A percentile compares a stretch with the other conserved stretches of the same genome.
Evolutionary conservation across 768 basidiomycete genomes (phyloP).

Genomic region (Erythrobasidium yunnanense): DNA sequence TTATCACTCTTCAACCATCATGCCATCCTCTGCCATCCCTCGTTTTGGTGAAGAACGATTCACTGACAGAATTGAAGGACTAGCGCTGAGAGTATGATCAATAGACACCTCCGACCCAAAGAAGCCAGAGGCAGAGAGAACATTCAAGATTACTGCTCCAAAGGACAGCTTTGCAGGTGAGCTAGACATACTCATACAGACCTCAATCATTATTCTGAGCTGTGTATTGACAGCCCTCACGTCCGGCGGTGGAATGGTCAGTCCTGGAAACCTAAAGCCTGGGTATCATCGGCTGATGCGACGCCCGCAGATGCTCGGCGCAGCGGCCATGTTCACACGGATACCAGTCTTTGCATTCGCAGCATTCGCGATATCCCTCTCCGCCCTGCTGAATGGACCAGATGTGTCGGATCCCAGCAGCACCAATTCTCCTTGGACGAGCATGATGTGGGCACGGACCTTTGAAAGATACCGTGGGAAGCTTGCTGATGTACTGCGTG

Average conservation of each 20-base stretch:
- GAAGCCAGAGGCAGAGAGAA: neutral
- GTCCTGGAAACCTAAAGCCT: neutral
- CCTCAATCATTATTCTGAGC: too few relatives aligned
- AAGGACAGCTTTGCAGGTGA: conserved; percentile 1
- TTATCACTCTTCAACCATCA: neutral
- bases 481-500: too few relatives aligned
- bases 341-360: conserved; percentile 1
- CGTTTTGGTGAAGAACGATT: neutral
- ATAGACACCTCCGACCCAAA: conserved; percentile 16
- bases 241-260: conserved; percentile 4
- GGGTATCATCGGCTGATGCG: neutral
- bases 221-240: conserved; percentile 11
- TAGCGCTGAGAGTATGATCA: too few relatives aligned
- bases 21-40: neutral
- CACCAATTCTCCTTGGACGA: conserved; percentile 6
- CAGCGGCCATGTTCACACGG: conserved; percentile 22
- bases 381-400: neutral
- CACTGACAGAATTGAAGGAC: too few relatives aligned
- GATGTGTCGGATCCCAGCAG: neutral
- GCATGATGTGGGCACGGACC: conserved; percentile 2
- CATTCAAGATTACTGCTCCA: neutral
- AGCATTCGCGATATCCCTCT: neutral
- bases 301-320: neutral
- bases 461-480: too few relatives aligned
- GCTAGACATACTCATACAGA: neutral